Conservation (phyloP, 2,329 filamentous ascomycete species). For the Rutstroemia sp. region DNA sequence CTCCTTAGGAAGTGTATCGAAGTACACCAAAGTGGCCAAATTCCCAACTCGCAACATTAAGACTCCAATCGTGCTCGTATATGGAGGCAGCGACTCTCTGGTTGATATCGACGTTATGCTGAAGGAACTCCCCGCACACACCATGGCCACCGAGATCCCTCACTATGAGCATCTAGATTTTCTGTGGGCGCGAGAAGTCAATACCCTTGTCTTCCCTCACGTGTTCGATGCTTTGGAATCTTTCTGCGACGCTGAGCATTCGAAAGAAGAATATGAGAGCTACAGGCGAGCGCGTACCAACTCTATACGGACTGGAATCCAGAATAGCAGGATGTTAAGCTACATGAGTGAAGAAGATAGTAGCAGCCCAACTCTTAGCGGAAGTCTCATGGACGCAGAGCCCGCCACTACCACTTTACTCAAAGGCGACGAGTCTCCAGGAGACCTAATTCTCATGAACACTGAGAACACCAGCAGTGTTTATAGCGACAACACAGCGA, state of each 20-base stretch:
- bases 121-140: slow-evolving; percentile 76
- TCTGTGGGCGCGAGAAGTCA: slow-evolving; percentile 82
- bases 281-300: slow-evolving; percentile 34
- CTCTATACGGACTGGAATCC: slow-evolving; percentile 17
- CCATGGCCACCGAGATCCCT: slow-evolving; percentile 76
- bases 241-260: slow-evolving; percentile 52
- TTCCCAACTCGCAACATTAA: slow-evolving; percentile 97
- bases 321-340: slow-evolving; percentile 8
- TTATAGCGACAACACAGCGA: slow-evolving; percentile 4
- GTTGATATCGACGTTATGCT: slow-evolving; percentile 94
- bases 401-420: neutral
- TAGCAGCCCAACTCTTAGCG: slow-evolving; percentile 10
- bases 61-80: slow-evolving; percentile 87
- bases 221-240: slow-evolving; percentile 83
- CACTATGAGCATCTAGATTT: slow-evolving; percentile 98
- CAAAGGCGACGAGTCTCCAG: neutral
- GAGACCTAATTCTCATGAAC: neutral
- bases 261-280: slow-evolving; percentile 51
- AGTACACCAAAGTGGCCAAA: slow-evolving; percentile 93
- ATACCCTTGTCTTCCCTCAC: slow-evolving; percentile 74
- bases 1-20: slow-evolving; percentile 60
- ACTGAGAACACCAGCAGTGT: neutral
- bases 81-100: slow-evolving; percentile 87
- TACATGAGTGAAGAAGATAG: slow-evolving; percentile 22
- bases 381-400: slow-evolving; percentile 9